Evolutionary conservation across 306 rosid species (phyloP).

Genomic region (Comarum palustre): DNA sequence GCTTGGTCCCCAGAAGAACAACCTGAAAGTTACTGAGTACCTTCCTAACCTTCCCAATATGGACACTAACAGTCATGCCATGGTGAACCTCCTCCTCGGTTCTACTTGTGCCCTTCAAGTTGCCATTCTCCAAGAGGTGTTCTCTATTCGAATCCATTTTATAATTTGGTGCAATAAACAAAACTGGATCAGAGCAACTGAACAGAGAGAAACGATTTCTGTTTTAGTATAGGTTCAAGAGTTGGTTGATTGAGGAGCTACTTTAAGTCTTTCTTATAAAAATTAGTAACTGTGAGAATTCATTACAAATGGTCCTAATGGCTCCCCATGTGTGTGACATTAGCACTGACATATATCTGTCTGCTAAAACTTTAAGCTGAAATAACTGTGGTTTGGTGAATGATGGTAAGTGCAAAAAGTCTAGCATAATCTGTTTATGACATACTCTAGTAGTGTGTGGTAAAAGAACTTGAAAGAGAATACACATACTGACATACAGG

Average conservation of each 20-base stretch:
- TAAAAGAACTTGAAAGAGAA: no score
- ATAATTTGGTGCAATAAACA: neutral
- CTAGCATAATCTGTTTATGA: no score
- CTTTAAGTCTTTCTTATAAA: neutral
- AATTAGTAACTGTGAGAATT: neutral
- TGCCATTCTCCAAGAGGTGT: slow-evolving; percentile 62
- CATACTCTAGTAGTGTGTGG: no score
- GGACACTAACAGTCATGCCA: slow-evolving; percentile 48
- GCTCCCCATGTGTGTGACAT: neutral
- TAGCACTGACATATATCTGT: neutral
- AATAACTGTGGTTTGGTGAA: neutral
- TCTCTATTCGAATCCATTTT: slow-evolving; percentile 53
- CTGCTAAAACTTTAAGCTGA: neutral
- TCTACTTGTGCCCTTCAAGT: slow-evolving; percentile 32
- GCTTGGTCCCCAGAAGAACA: slow-evolving; percentile 80
- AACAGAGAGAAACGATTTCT: neutral
- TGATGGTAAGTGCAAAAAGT: no score
- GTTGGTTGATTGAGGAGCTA: neutral
- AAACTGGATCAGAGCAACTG: neutral
- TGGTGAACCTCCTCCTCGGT: slow-evolving; percentile 39
- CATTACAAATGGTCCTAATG: neutral
- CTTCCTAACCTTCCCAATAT: slow-evolving; percentile 26
- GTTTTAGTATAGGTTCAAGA: neutral
- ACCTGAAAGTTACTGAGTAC: slow-evolving; percentile 53
- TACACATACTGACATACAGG: no score